phyloP scores from a whole-genome alignment of 805 yeast genomes.

The Yarrowia sp. region DNA sequence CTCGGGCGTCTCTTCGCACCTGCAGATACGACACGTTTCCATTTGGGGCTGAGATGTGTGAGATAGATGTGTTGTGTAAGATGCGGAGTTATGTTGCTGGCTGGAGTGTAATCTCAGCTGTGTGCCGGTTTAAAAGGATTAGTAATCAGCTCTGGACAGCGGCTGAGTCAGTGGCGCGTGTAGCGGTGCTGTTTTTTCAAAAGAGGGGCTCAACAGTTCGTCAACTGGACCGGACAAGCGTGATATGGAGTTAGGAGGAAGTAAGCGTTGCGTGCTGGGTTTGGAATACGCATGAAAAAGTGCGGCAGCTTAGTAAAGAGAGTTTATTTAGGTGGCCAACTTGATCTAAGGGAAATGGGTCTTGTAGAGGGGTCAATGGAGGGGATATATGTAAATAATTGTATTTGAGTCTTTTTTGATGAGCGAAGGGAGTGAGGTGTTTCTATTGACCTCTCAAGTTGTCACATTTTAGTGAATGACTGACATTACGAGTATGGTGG shows the following conservation, averaged over 20 bases:
- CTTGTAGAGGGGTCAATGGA: too few species aligned
- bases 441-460: too few species aligned
- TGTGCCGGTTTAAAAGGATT: neutral
- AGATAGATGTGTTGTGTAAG: neutral
- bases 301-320: neutral
- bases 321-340: neutral
- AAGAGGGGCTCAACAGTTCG: too few species aligned
- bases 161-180: neutral
- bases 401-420: too few species aligned
- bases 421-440: too few species aligned
- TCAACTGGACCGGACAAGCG: conserved; percentile 7
- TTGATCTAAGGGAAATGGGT: neutral
- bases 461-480: too few species aligned
- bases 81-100: neutral
- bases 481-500: too few species aligned
- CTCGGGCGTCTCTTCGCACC: conserved; percentile 76
- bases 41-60: conserved; percentile 35
- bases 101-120: neutral
- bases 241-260: neutral
- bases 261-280: neutral
- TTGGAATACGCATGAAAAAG: conserved; percentile 13
- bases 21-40: conserved; percentile 82
- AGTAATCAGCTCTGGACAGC: neutral
- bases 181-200: neutral
- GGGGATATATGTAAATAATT: too few species aligned